Percentiles rank a stretch among this genome's conserved stretches.
These are phyloP conservation scores for Suillus fuscotomentosus DNA, from an alignment of 768 basidiomycete species.

Conservation along the genomic window DNA sequence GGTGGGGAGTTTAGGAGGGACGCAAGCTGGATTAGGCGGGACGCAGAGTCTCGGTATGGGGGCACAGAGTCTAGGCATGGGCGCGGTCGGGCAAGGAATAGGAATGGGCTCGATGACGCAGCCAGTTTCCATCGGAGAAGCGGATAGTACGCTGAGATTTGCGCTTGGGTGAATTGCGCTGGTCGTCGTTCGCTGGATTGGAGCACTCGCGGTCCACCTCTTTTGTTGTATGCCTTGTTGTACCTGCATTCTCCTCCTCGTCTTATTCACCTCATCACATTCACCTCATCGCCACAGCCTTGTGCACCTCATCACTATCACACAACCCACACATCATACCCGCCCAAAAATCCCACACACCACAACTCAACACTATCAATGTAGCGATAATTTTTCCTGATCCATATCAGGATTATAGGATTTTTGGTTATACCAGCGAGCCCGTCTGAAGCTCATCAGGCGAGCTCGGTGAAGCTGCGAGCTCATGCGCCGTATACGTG, in stretches of 20 bases:
- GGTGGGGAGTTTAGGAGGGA: not conserved
- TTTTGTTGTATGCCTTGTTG: not conserved
- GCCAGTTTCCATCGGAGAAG: constrained; percentile 18
- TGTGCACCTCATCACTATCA: not conserved
- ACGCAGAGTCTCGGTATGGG: not conserved
- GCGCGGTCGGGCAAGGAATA: not conserved
- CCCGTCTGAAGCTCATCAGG: not conserved
- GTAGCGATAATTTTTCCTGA: constrained; percentile 4
- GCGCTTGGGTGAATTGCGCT: constrained; percentile 23
- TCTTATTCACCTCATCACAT: not conserved
- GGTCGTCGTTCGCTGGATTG: not conserved
- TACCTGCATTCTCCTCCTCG: not conserved
- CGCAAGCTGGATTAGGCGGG: not conserved
- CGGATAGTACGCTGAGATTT: constrained; percentile 28
- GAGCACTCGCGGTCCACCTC: not conserved
- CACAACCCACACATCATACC: not conserved
- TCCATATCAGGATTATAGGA: not conserved
- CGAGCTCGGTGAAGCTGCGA: not conserved
- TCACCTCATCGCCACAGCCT: not conserved
- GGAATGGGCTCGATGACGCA: constrained; percentile 7
- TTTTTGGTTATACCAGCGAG: not conserved
- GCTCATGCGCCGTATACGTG: not conserved
- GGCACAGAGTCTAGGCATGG: not conserved
- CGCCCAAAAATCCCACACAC: not conserved
- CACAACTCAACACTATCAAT: not conserved